A percentile compares a stretch with the other conserved stretches of the same genome.
phyloP scores from a whole-genome alignment of 306 rosid genomes.

The Vigna reflexopilosa region DNA sequence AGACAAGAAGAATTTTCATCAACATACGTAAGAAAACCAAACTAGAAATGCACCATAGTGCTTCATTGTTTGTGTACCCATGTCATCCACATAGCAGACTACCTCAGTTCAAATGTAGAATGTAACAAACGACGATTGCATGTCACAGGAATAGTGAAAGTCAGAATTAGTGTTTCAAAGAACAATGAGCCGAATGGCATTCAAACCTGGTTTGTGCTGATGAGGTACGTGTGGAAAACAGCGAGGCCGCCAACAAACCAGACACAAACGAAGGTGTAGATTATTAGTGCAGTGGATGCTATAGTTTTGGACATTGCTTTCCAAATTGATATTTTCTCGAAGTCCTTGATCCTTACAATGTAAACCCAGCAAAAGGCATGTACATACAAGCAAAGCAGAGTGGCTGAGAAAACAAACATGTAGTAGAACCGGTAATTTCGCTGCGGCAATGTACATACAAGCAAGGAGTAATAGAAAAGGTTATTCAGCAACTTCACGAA shows the following conservation, averaged over 20 bases:
- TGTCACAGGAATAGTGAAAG: background rate
- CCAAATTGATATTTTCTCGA: slow-evolving; percentile 65
- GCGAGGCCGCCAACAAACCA: slow-evolving; percentile 87
- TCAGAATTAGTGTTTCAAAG: background rate
- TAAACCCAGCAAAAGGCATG: slow-evolving; percentile 85
- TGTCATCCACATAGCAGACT: background rate
- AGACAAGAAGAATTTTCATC: slow-evolving; percentile 26
- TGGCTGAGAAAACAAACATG: slow-evolving; percentile 65
- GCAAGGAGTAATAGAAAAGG: slow-evolving; percentile 9
- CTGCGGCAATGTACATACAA: slow-evolving; percentile 56
- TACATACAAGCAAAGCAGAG: slow-evolving; percentile 69
- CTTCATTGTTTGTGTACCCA: background rate
- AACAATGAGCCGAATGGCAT: slow-evolving; percentile 16
- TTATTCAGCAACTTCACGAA: slow-evolving; percentile 30
- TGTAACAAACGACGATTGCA: background rate
- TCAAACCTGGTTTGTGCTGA: slow-evolving; percentile 75
- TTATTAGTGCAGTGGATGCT: slow-evolving; percentile 66
- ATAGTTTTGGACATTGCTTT: slow-evolving; percentile 75
- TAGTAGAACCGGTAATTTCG: slow-evolving; percentile 80
- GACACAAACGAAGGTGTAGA: slow-evolving; percentile 60
- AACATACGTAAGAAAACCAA: slow-evolving; percentile 1
- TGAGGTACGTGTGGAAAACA: slow-evolving; percentile 73
- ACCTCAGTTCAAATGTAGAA: background rate
- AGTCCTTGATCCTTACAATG: slow-evolving; percentile 60
- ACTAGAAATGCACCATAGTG: slow-evolving; percentile 8